phyloP scores from a whole-genome alignment of 140 eudicot genomes.

The Ambrosia hybrid region DNA sequence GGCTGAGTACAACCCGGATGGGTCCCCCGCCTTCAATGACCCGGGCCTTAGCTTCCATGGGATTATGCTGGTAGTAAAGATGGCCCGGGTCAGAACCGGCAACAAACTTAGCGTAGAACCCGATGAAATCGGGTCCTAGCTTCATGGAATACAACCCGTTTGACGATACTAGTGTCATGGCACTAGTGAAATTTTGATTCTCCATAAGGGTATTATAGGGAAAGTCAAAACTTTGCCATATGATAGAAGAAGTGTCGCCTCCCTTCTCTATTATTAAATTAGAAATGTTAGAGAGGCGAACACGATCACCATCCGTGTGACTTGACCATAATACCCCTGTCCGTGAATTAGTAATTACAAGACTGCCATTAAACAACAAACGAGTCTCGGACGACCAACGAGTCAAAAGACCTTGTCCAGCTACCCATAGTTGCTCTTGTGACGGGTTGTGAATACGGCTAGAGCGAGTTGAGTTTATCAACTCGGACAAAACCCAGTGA shows the following conservation, averaged over 20 bases:
- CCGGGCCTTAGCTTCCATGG: conserved; percentile 66
- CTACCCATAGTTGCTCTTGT: conserved; percentile 59
- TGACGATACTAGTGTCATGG: conserved; percentile 68
- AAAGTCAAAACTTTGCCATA: conserved; percentile 84
- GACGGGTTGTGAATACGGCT: conserved; percentile 77
- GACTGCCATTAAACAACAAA: conserved; percentile 74
- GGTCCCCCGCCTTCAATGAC: conserved; percentile 56
- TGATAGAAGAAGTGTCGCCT: conserved; percentile 12
- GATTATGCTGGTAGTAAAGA: conserved; percentile 59
- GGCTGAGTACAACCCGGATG: conserved; percentile 41
- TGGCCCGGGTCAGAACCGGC: conserved; percentile 41
- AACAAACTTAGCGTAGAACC: conserved; percentile 51
- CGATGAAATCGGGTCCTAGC: conserved; percentile 70
- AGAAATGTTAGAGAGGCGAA: conserved; percentile 55
- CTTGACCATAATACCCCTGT: conserved; percentile 85
- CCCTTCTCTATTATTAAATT: conserved; percentile 47
- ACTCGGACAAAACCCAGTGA: conserved; percentile 82
- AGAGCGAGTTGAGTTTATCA: conserved; percentile 52
- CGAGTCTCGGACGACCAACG: conserved; percentile 55
- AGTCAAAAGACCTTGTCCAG: conserved; percentile 36
- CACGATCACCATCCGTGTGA: conserved; percentile 63
- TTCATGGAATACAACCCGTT: conserved; percentile 83
- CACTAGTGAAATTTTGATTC: conserved; percentile 74
- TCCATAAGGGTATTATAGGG: conserved; percentile 92
- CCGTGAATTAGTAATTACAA: conserved; percentile 44